These are phyloP conservation scores for Coriaria nepalensis DNA, from an alignment of 306 rosid species.

Conservation along the genomic window DNA sequence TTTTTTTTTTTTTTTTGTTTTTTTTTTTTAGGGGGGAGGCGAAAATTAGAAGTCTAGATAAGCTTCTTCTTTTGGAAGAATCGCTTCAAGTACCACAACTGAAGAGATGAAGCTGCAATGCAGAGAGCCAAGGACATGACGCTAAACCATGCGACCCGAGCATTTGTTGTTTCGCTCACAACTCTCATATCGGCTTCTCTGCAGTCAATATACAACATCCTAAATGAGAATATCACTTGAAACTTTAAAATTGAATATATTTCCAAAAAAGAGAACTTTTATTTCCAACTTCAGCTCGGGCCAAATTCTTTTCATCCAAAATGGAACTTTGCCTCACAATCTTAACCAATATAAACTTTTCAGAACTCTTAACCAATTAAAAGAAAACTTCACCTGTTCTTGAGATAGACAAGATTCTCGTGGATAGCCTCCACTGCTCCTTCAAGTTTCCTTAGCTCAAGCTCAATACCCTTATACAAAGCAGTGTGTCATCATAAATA, in stretches of 20 bases:
- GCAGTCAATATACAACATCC: not conserved
- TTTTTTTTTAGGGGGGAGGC: not conserved
- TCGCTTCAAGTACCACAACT: conserved; percentile 72
- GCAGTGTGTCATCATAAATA: too few relatives aligned
- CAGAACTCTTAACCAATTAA: not conserved
- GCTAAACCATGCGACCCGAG: conserved; percentile 73
- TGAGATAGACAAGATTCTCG: conserved; percentile 67
- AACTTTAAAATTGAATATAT: not conserved
- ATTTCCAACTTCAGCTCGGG: not conserved
- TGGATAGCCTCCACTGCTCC: conserved; percentile 85
- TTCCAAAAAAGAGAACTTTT: not conserved
- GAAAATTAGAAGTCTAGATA: conserved; percentile 15
- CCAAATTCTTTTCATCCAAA: too few relatives aligned
- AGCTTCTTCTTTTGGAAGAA: conserved; percentile 94
- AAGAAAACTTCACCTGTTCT: conserved; percentile 39
- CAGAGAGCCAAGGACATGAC: conserved; percentile 63
- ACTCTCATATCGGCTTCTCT: conserved; percentile 88
- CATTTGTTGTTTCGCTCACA: conserved; percentile 66
- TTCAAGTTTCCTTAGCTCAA: conserved; percentile 82
- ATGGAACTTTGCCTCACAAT: too few relatives aligned
- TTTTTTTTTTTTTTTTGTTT: too few relatives aligned
- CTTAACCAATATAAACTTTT: not conserved
- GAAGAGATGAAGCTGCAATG: conserved; percentile 59
- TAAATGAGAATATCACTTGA: too few relatives aligned
- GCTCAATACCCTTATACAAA: conserved; percentile 60